A percentile compares a stretch with the other conserved stretches of the same genome.
Evolutionary conservation across 768 basidiomycete genomes (phyloP).

Genomic region (Coprinellus aureogranulatus): DNA sequence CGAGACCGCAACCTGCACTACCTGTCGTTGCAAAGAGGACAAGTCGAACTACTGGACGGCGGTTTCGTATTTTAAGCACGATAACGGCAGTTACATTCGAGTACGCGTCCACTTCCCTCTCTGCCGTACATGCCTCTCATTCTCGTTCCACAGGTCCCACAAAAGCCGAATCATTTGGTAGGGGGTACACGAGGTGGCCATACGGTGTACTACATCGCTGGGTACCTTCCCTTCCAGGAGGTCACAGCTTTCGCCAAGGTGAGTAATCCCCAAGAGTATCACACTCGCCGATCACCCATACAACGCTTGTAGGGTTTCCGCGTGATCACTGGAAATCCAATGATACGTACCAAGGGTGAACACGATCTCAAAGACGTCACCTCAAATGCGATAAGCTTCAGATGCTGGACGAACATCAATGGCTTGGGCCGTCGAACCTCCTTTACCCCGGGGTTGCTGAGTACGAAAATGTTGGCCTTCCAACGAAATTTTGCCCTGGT

Average conservation of each 20-base stretch:
- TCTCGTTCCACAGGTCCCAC: slow-evolving; percentile 1
- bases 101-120: not conserved
- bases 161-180: slow-evolving; percentile 5
- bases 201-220: slow-evolving; percentile 9
- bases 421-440: slow-evolving; percentile 5
- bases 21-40: slow-evolving; percentile 9
- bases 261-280: not conserved
- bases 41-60: slow-evolving; percentile 13
- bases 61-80: slow-evolving; percentile 8
- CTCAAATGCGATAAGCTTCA: not conserved
- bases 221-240: slow-evolving; percentile 1
- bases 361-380: not conserved
- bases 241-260: slow-evolving; percentile 6
- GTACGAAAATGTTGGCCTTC: slow-evolving; percentile 6
- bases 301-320: slow-evolving; percentile 3
- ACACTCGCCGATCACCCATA: not conserved
- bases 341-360: not conserved
- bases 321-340: slow-evolving; percentile 7
- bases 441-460: slow-evolving; percentile 2
- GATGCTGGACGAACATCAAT: slow-evolving; percentile 7
- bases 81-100: slow-evolving; percentile 7
- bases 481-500: slow-evolving; percentile 3
- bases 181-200: not conserved
- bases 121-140: not conserved
- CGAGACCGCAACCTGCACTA: slow-evolving; percentile 7